A percentile compares a stretch with the other conserved stretches of the same genome.
Evolutionary conservation across 305 asterid species (phyloP).

Genomic region (Solanum chacoense): DNA sequence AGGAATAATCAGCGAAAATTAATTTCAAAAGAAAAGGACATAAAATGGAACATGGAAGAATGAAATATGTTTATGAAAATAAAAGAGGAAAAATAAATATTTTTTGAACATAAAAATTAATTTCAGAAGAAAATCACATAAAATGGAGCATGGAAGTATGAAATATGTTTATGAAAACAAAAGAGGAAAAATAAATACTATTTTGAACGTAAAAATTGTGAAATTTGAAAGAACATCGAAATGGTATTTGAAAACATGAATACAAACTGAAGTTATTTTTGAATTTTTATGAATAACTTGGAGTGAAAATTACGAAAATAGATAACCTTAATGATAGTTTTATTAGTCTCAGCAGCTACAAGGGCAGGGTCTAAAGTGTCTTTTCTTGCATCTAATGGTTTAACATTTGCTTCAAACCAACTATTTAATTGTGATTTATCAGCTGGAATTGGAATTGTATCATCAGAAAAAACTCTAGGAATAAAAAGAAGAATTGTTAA

Average conservation of each 20-base stretch:
- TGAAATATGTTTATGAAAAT: background rate
- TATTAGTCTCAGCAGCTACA: slow-evolving; percentile 23
- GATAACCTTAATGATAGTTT: slow-evolving; percentile 21
- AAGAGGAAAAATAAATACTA: background rate
- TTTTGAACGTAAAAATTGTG: background rate
- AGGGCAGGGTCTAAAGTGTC: slow-evolving; percentile 19
- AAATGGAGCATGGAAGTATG: background rate
- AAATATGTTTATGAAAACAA: background rate
- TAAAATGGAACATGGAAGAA: background rate
- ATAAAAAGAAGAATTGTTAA: slow-evolving; percentile 15
- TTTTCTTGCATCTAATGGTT: background rate
- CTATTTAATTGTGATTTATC: slow-evolving; percentile 17
- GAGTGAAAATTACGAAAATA: background rate
- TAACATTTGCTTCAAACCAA: slow-evolving; percentile 43
- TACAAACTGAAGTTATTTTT: background rate
- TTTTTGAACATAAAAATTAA: background rate
- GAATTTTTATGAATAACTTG: background rate
- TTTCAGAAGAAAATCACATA: background rate
- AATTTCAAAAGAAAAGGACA: background rate
- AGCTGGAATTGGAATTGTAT: slow-evolving; percentile 20
- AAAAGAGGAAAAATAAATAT: background rate
- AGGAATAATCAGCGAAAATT: background rate
- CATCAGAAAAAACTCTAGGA: slow-evolving; percentile 15
- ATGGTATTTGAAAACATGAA: background rate
- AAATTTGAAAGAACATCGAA: background rate